A percentile compares a stretch with the other conserved stretches of the same genome.
Evolutionary conservation across 75 land plant species (phyloP).

Genomic region (Picea sitchensis): DNA sequence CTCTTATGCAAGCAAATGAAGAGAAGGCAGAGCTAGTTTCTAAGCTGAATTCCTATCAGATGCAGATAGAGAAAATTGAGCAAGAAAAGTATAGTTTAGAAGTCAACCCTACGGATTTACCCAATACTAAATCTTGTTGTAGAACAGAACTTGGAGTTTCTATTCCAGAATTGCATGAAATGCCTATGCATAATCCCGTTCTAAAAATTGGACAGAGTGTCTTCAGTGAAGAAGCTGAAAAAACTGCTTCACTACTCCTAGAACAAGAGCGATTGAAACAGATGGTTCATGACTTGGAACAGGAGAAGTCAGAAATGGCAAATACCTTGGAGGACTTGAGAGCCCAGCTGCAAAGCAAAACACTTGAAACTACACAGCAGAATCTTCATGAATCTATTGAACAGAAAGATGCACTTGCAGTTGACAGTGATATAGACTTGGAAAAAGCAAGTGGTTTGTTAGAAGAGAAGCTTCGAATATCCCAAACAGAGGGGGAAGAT

Average conservation of each 20-base stretch:
- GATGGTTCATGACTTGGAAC: background rate
- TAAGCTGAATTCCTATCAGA: background rate
- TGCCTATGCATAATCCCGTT: too few species aligned
- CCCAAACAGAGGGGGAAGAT: background rate
- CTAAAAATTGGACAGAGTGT: background rate
- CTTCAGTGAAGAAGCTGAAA: too few species aligned
- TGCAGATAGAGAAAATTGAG: background rate
- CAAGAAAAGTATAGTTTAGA: background rate
- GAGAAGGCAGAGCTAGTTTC: conserved; percentile 1
- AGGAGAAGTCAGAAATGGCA: conserved; percentile 4
- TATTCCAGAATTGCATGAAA: too few species aligned
- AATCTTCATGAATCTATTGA: background rate
- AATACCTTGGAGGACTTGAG: background rate
- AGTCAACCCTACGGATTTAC: background rate
- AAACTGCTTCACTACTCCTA: background rate
- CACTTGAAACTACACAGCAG: conserved; percentile 5
- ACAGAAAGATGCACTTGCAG: conserved; percentile 2
- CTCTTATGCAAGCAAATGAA: conserved; percentile 5
- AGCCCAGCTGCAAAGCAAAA: background rate
- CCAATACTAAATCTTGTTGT: background rate
- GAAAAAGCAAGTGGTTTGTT: background rate
- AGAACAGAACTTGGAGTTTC: too few species aligned
- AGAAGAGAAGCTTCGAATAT: background rate
- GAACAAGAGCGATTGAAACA: background rate
- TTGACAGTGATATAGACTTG: background rate